Evolutionary conservation across 495 filamentous ascomycete genomes (phyloP), one percentile per base, ranked within the genome.

Genomic region (Podospora australis): DNA sequence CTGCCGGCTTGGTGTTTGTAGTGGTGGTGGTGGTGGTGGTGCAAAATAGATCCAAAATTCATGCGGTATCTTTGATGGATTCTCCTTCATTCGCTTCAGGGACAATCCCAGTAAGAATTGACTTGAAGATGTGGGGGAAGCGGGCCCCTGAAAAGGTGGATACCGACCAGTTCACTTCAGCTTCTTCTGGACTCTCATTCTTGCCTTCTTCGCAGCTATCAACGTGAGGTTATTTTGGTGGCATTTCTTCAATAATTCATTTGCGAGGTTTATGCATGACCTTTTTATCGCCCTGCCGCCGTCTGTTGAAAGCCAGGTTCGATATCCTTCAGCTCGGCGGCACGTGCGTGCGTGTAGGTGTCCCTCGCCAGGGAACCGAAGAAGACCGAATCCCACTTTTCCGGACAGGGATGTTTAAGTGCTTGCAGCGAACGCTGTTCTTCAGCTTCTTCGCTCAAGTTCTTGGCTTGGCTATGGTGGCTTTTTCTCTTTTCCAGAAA

Each of bases 361-460:
- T n/a, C n/a, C n/a, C n/a, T n/a, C n/a, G n/a, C n/a, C n/a, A n/a
- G n/a, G n/a, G n/a, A n/a, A n/a, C n/a, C n/a, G n/a, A n/a, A n/a
- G n/a, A n/a, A n/a, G n/a, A n/a, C n/a, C n/a, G n/a, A n/a, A n/a
- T n/a, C n/a, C n/a, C n/a, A n/a, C n/a, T n/a, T n/a, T n/a, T n/a
- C n/a, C n/a, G n/a, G n/a, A 39, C 57, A 54, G 38, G 57, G 57
- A 52, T 53, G 46, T 46, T 58, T 48, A 54, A 59, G 57, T 56
- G 57, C 47, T 56, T 59, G 57, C 57, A 59, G 42, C n/a, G n/a
- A n/a, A n/a, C n/a, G n/a, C n/a, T n/a, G n/a, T n/a, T 42, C 23
- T 49, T 51, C 49, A 51, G 56, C 48, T 52, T 30, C 13, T 30
- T 30, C 13, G n/a, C 28, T 30, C 13, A 7, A 30, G 7, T 30